Base-by-base conservation (phyloP, 192 early-diverging fungal species). In the Globomyces pollinis-pini region DNA sequence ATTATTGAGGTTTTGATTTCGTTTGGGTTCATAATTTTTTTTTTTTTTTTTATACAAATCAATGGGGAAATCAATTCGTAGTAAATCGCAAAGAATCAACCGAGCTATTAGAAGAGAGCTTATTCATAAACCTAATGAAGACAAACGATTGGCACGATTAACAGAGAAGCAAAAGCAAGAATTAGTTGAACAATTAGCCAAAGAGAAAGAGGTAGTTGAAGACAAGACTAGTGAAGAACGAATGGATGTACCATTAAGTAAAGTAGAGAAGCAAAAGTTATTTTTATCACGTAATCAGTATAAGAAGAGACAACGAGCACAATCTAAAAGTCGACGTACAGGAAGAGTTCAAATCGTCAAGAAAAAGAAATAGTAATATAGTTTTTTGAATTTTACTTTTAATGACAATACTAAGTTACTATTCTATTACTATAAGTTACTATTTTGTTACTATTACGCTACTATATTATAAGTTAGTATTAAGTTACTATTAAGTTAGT, bases 41-140 rank as follows among this genome's bases (percentile, higher is more conserved):
- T 33, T 33, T 9, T 3, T 16, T 26, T 16, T 33, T 31, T 26
- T 26, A 33, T 33, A 55, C 11, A 55, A 18, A 55, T 4, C 0
- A 39, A 57, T 57, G 55, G 55, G 55, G 11, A 26, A 57, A 12
- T 31, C 28, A 23, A 43, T 57, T 29, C 23, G 55, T 39, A 31
- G 28, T 8, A 57, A 57, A 38, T 12, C 16, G 6, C 31, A 38
- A 31, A 43, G 43, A 60, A 45, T 30, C 24, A 36, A 62, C 57
- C 23, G 41, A 45, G 57, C 57, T 28, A 3, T 62, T 2, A 62
- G 47, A 28, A 62, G 47, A 47, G 35, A 58, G 32, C 21, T 30
- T 12, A 50, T 62, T 29, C 52, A 62, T 29, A 29, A 29, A 6
- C 57, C 38, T 35, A 36, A 44, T 12, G 61, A 62, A 62, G 61